A percentile compares a stretch with the other conserved stretches of the same genome.
These are phyloP conservation scores for Takakia lepidozioides DNA, from an alignment of 225 moss, liverwort and hornwort genomes.

Conservation along the genomic window DNA sequence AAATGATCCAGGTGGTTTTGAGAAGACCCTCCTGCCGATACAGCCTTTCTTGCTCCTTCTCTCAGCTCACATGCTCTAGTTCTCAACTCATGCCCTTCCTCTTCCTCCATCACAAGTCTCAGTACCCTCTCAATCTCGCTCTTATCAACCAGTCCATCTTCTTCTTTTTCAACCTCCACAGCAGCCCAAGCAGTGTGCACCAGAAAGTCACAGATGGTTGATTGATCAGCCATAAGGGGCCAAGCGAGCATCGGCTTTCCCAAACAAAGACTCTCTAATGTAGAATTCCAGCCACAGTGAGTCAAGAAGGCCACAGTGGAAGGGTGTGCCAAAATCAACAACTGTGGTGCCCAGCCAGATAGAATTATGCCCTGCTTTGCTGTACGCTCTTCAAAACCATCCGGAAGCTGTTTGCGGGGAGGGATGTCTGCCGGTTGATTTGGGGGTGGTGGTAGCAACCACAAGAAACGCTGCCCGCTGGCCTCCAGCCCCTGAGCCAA, in stretches of 20 bases:
- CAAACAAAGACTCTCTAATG: neutral
- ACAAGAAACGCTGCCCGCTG: neutral
- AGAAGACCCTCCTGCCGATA: neutral
- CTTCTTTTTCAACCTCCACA: neutral
- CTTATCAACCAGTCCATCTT: neutral
- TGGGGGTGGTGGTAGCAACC: neutral
- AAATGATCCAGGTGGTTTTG: constrained; percentile 1
- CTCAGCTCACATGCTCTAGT: neutral
- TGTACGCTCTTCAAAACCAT: constrained; percentile 2
- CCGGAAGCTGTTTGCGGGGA: neutral
- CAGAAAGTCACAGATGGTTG: neutral
- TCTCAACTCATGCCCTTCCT: neutral
- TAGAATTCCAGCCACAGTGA: too few relatives aligned
- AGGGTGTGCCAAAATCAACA: neutral
- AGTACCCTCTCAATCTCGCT: neutral
- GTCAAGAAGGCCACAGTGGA: constrained; percentile 4
- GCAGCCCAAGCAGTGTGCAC: neutral
- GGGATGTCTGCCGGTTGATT: neutral
- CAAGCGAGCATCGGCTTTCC: constrained; percentile 2
- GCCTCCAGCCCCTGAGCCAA: constrained; percentile 28
- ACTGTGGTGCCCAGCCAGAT: constrained; percentile 3
- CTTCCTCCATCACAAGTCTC: neutral
- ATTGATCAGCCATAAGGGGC: constrained; percentile 5
- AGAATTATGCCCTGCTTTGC: neutral
- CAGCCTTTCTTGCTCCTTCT: neutral